Evolutionary conservation across 2,329 filamentous ascomycete species (phyloP).

Genomic region (Cercospora berteroae): DNA sequence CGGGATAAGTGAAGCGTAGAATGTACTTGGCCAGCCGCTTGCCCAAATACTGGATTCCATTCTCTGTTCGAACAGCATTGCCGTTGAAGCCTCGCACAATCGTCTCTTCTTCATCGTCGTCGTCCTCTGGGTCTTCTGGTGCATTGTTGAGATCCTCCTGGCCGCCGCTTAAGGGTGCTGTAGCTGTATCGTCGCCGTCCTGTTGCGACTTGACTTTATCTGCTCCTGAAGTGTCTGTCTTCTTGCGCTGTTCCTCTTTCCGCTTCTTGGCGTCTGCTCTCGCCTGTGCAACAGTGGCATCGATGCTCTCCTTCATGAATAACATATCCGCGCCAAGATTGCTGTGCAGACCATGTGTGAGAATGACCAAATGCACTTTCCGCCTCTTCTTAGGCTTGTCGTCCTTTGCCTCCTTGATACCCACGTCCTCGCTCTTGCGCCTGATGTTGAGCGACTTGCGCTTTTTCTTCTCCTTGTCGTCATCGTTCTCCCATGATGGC

Average conservation of each 20-base stretch:
- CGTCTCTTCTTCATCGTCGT: slow-evolving; percentile 74
- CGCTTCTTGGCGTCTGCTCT: slow-evolving; percentile 66
- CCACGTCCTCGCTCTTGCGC: slow-evolving; percentile 21
- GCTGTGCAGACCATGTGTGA: slow-evolving; percentile 94
- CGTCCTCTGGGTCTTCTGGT: slow-evolving; percentile 52
- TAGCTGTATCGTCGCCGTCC: slow-evolving; percentile 32
- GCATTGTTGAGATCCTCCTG: slow-evolving; percentile 47
- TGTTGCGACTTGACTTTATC: slow-evolving; percentile 17
- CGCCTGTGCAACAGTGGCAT: slow-evolving; percentile 73
- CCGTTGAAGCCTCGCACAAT: slow-evolving; percentile 87
- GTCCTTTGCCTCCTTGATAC: slow-evolving; percentile 18
- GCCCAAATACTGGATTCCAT: slow-evolving; percentile 93
- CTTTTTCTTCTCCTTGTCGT: slow-evolving; percentile 23
- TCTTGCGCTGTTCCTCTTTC: slow-evolving; percentile 41
- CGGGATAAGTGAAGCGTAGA: slow-evolving; percentile 84
- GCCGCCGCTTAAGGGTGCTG: slow-evolving; percentile 50
- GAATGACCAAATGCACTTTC: slow-evolving; percentile 83
- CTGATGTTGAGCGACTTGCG: slow-evolving; percentile 24
- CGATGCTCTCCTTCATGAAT: slow-evolving; percentile 95
- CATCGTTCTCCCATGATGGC: slow-evolving; percentile 58
- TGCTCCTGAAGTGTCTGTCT: slow-evolving; percentile 9
- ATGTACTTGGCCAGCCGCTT: slow-evolving; percentile 92
- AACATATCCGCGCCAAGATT: slow-evolving; percentile 96
- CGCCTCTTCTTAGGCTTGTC: slow-evolving; percentile 58
- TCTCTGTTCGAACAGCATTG: slow-evolving; percentile 87